Evolutionary conservation across 2,329 filamentous ascomycete genomes (phyloP).

Genomic region (Escovopsis sp.): DNA sequence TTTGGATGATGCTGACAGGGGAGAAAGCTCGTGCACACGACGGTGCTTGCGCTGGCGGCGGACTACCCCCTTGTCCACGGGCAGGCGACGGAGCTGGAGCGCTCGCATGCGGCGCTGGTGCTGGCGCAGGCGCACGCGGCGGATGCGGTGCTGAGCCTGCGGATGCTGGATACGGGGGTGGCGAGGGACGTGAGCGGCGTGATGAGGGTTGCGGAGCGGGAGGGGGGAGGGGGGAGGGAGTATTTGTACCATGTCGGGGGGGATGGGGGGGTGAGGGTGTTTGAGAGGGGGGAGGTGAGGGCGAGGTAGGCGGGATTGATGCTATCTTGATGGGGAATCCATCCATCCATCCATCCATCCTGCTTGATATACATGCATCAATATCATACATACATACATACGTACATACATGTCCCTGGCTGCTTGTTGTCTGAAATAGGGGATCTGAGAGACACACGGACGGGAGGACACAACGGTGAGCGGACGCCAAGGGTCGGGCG

Average conservation of each 20-base stretch:
- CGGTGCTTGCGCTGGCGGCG: conserved; percentile 54
- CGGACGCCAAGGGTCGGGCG: no score
- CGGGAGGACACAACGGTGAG: neutral
- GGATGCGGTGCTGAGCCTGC: conserved; percentile 52
- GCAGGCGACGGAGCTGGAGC: conserved; percentile 51
- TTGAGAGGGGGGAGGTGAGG: conserved; percentile 50
- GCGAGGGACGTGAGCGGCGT: conserved; percentile 86
- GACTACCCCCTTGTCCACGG: conserved; percentile 55
- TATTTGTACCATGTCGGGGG: conserved; percentile 67
- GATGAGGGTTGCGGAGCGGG: conserved; percentile 52
- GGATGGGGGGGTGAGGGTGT: conserved; percentile 70
- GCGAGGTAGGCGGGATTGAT: no score
- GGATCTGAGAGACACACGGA: no score
- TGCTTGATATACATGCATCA: no score
- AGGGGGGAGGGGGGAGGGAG: conserved; percentile 39
- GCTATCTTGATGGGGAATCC: no score
- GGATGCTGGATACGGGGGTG: conserved; percentile 73
- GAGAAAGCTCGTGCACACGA: conserved; percentile 44
- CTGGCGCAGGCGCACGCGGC: conserved; percentile 63
- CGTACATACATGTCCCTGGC: no score
- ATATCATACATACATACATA: no score
- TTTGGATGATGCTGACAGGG: no score
- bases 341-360: no score
- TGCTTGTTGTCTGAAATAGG: no score
- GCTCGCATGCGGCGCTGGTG: conserved; percentile 55